A percentile compares a stretch with the other conserved stretches of the same genome.
These are phyloP conservation scores for Thinopyrum elongatum DNA, from an alignment of 176 grass and related monocot genomes.

Conservation along the genomic window DNA sequence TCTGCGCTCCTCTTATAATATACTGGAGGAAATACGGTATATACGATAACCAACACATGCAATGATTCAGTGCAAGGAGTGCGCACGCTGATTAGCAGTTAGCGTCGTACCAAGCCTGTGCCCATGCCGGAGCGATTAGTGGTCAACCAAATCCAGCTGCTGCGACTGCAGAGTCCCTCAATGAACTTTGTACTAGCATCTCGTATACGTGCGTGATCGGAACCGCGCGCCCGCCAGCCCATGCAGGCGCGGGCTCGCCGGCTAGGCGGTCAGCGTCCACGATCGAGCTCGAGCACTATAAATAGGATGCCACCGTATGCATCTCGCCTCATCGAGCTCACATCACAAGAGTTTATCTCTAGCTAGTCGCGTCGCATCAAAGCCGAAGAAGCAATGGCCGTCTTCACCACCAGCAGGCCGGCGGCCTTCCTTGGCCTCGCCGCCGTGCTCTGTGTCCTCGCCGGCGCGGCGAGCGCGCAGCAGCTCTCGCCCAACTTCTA, in stretches of 20 bases:
- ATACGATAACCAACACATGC: not conserved
- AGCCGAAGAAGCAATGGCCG: constrained; percentile 32
- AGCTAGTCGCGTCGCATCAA: not conserved
- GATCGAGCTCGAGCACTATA: constrained; percentile 5
- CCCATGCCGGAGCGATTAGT: not conserved
- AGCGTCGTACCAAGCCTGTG: not conserved
- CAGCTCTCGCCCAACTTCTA: constrained; percentile 73
- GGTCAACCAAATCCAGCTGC: constrained; percentile 36
- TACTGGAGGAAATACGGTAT: not conserved
- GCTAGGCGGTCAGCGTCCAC: not conserved
- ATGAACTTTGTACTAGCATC: constrained; percentile 2
- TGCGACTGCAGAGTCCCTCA: constrained; percentile 16
- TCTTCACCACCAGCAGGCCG: not conserved
- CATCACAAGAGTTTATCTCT: not conserved
- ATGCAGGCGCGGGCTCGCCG: not conserved
- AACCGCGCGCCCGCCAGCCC: not conserved
- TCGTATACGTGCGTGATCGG: not conserved
- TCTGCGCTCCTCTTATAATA: not conserved
- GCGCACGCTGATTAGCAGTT: not conserved
- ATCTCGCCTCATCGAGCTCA: not conserved
- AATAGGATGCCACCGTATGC: not conserved
- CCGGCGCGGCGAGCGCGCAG: constrained; percentile 23
- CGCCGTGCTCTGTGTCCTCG: constrained; percentile 10
- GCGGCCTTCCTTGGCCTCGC: constrained; percentile 16
- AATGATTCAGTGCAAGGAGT: not conserved